These are phyloP conservation scores for Amanita pallidorosea DNA, from an alignment of 768 basidiomycete genomes.

Conservation along the genomic window DNA sequence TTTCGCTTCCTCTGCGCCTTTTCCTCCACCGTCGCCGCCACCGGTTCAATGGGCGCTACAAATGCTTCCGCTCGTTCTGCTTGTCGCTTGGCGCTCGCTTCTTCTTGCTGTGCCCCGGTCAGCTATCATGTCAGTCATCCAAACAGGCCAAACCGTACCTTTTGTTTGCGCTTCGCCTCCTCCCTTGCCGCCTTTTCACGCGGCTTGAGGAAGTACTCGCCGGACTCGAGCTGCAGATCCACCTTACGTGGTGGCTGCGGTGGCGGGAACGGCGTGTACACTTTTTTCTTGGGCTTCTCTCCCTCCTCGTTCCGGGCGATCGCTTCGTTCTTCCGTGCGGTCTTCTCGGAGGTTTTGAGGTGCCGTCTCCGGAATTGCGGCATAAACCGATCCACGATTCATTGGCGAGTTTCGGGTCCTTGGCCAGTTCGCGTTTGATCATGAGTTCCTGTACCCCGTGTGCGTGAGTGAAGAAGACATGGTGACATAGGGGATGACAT, in stretches of 20 bases:
- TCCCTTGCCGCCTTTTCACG: slow-evolving; percentile 77
- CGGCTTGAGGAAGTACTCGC: slow-evolving; percentile 96
- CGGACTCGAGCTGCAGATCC: slow-evolving; percentile 90
- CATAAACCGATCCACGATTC: slow-evolving; percentile 95
- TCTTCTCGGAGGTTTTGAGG: slow-evolving; percentile 91
- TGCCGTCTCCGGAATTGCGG: slow-evolving; percentile 93
- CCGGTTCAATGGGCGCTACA: slow-evolving; percentile 75
- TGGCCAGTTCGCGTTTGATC: slow-evolving; percentile 95
- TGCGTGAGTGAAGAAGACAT: slow-evolving; percentile 3
- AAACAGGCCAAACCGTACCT: slow-evolving; percentile 33
- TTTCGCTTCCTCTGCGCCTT: slow-evolving; percentile 50
- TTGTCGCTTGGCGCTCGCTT: slow-evolving; percentile 55
- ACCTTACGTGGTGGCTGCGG: slow-evolving; percentile 89
- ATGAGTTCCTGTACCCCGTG: slow-evolving; percentile 69
- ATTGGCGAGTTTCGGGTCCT: slow-evolving; percentile 89
- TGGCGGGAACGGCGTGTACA: slow-evolving; percentile 98
- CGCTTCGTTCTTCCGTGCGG: slow-evolving; percentile 76
- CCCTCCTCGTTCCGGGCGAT: slow-evolving; percentile 47
- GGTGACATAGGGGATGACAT: not conserved
- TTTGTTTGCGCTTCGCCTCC: slow-evolving; percentile 62
- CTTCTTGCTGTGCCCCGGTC: slow-evolving; percentile 53
- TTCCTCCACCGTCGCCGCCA: slow-evolving; percentile 62
- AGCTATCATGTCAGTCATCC: slow-evolving; percentile 1
- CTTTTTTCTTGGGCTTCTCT: slow-evolving; percentile 61
- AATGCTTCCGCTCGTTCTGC: slow-evolving; percentile 83